A percentile compares a stretch with the other conserved stretches of the same genome.
Conservation (phyloP, 106 monocot genomes). For the Ottelia alismoides region DNA sequence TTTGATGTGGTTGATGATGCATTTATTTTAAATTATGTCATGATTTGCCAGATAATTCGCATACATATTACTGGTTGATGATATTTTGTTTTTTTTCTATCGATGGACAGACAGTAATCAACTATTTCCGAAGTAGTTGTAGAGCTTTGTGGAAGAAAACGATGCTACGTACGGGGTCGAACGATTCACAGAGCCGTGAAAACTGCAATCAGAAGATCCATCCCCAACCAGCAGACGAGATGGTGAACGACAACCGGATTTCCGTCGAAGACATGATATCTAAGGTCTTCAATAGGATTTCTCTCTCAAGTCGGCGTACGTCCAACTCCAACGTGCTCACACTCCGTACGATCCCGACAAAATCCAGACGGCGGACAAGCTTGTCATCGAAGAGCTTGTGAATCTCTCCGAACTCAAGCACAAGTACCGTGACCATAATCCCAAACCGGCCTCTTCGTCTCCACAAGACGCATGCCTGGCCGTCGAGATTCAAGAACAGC, state of each 20-base stretch:
- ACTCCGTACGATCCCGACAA: slow-evolving; percentile 77
- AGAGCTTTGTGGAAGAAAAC: no score
- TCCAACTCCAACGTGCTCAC: slow-evolving; percentile 73
- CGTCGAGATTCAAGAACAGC: slow-evolving; percentile 88
- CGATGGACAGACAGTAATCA: no score
- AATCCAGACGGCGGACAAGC: slow-evolving; percentile 67
- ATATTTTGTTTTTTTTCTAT: no score
- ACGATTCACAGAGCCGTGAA: slow-evolving; percentile 49
- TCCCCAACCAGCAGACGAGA: slow-evolving; percentile 92
- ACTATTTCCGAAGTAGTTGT: no score
- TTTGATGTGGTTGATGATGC: no score
- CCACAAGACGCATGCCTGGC: slow-evolving; percentile 46
- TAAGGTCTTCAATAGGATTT: slow-evolving; percentile 68
- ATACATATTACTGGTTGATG: no score
- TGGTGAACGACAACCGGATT: slow-evolving; percentile 26
- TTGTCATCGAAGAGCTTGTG: slow-evolving; percentile 63
- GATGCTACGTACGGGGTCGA: slow-evolving; percentile 43
- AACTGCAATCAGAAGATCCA: slow-evolving; percentile 74
- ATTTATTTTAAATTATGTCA: no score
- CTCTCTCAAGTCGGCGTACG: slow-evolving; percentile 72
- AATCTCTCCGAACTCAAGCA: slow-evolving; percentile 69
- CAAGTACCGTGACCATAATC: slow-evolving; percentile 42
- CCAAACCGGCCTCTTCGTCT: slow-evolving; percentile 25
- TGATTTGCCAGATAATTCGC: no score
- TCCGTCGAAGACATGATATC: slow-evolving; percentile 47